Evolutionary conservation across 305 asterid genomes (phyloP).

Genomic region (Salvia sclarea): DNA sequence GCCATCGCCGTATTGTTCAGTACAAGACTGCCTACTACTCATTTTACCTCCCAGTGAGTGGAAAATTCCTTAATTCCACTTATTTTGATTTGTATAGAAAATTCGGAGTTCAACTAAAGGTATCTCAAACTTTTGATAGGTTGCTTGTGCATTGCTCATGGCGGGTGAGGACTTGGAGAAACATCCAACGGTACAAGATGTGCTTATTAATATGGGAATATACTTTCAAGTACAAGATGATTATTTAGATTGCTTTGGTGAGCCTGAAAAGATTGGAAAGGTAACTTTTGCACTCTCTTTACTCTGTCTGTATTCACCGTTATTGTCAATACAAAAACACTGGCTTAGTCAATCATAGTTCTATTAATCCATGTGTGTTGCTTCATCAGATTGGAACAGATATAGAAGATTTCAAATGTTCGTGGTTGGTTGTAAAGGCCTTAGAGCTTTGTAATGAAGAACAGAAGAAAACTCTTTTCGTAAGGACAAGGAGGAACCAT

Average conservation of each 20-base stretch:
- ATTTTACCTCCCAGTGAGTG: conserved; percentile 92
- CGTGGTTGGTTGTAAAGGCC: conserved; percentile 97
- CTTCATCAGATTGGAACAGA: conserved; percentile 84
- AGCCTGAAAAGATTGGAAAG: conserved; percentile 82
- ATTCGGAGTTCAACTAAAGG: conserved; percentile 17
- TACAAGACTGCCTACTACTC: conserved; percentile 96
- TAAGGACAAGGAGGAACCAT: conserved; percentile 41
- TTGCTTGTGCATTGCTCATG: conserved; percentile 93
- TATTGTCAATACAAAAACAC: neutral
- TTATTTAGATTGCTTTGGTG: conserved; percentile 78
- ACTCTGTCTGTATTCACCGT: neutral
- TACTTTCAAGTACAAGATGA: conserved; percentile 99
- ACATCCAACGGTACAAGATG: conserved; percentile 62
- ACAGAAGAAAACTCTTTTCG: conserved; percentile 68
- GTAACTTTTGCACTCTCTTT: conserved; percentile 34
- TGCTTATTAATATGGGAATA: conserved; percentile 90
- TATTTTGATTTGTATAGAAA: conserved; percentile 20
- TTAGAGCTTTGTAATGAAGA: conserved; percentile 77
- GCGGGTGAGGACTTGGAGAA: conserved; percentile 87
- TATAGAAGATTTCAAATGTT: conserved; percentile 94
- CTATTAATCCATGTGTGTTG: conserved; percentile 27
- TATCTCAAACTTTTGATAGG: conserved; percentile 46
- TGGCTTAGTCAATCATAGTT: neutral
- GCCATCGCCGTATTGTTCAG: conserved; percentile 92
- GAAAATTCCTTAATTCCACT: conserved; percentile 19